Base-by-base conservation (phyloP, 495 filamentous ascomycete species). In the Neohortaea acidophila region DNA sequence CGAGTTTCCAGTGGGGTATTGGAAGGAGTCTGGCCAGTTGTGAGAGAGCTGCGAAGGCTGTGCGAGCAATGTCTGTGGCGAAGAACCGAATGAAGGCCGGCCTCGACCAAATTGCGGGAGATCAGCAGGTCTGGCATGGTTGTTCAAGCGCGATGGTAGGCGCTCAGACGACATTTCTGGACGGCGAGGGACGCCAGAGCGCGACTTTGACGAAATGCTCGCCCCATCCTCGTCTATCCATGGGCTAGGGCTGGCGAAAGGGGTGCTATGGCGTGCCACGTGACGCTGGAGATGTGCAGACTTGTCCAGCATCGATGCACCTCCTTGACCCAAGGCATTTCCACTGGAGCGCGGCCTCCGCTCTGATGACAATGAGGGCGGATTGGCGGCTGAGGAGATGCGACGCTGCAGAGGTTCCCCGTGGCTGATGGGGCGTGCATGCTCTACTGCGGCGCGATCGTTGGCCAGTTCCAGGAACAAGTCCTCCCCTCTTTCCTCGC, bases 1-100 rank as follows among this genome's bases (percentile, higher is more conserved):
- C 15, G 48, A 44, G 21, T 26, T 44, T 4, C 36, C 45, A 13
- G 42, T 36, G 9, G 47, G 50, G 15, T 65, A 37, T 34, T 67
- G 73, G 36, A 78, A 75, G 7, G 64, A 55, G 7, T 52, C 59
- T 36, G 61, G 39, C 37, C 60, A 39, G 58, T 70, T 58, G 50
- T 70, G 12, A 20, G 39, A 32, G 18, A 29, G 36, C 18, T 43
- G 45, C 5, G 15, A 8, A 22, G 46, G 34, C 7, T 27, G 45
- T 11, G 11, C 27, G 9, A 28, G 17, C 19, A 20, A 19, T 19
- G 23, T 12, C 18, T 38, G 33, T 28, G 36, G n/a, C 15, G 39
- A 15, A n/a, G 12, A 11, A 3, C 41, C 45, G 25, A 49, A 48
- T 3, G 45, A 48, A n/a, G 45, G 45, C 15, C 49, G 23, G 14